Conservation (phyloP, 805 yeast genomes). For the Candida chilensis region DNA sequence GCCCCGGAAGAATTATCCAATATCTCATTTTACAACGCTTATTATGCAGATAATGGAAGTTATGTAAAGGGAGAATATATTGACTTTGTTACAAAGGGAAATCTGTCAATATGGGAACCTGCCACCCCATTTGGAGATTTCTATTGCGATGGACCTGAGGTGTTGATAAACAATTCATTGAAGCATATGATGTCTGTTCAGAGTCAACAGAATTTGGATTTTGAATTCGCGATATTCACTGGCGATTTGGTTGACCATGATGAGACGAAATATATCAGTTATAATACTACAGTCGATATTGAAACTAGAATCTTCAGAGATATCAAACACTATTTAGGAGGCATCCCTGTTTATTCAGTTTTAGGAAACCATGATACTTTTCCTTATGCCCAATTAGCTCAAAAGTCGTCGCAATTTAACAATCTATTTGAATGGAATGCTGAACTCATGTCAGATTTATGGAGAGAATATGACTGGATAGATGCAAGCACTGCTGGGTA, state of each 20-base stretch:
- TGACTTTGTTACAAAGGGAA: conserved; percentile 10
- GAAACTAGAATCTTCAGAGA: conserved; percentile 42
- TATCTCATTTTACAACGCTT: conserved; percentile 18
- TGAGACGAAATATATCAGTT: conserved; percentile 5
- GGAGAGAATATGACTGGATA: conserved; percentile 3
- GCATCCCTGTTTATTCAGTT: conserved; percentile 23
- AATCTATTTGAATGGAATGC: conserved; percentile 4
- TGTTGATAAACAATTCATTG: conserved; percentile 26
- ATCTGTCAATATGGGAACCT: conserved; percentile 14
- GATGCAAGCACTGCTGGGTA: not conserved
- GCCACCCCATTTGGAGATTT: conserved; percentile 30
- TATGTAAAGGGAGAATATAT: conserved; percentile 22
- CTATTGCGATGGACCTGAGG: conserved; percentile 28
- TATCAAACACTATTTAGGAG: conserved; percentile 33
- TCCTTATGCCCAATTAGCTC: conserved; percentile 34
- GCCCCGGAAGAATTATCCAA: conserved; percentile 1
- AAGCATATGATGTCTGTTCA: conserved; percentile 7
- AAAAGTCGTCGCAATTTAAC: conserved; percentile 1
- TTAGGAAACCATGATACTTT: conserved; percentile 35
- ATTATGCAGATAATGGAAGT: conserved; percentile 14
- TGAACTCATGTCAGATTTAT: conserved; percentile 2
- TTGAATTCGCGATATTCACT: conserved; percentile 30
- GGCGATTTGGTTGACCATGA: conserved; percentile 37
- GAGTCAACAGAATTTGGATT: conserved; percentile 1
- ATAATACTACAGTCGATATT: conserved; percentile 35